A percentile compares a stretch with the other conserved stretches of the same genome.
phyloP scores from a whole-genome alignment of 2,329 filamentous ascomycete genomes.

The Gliomastix tumulicola region DNA sequence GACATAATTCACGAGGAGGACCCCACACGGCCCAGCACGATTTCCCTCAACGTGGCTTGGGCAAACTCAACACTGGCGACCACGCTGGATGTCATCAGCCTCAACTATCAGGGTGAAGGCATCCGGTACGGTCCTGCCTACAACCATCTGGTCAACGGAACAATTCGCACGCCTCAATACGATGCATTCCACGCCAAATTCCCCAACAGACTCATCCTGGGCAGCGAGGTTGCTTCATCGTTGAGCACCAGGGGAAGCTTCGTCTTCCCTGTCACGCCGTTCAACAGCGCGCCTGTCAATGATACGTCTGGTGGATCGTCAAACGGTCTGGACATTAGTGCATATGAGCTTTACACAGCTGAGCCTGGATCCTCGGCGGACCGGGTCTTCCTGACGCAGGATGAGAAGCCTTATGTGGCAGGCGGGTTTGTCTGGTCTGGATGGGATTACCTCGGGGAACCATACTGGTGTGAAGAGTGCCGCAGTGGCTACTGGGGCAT shows the following conservation, averaged over 20 bases:
- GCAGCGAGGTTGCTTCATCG: conserved; percentile 32
- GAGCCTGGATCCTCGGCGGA: conserved; percentile 40
- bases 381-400: conserved; percentile 42
- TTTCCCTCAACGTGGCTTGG: conserved; percentile 36
- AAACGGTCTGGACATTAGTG: conserved; percentile 22
- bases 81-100: conserved; percentile 35
- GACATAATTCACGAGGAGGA: conserved; percentile 39
- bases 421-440: conserved; percentile 47
- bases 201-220: conserved; percentile 38
- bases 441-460: conserved; percentile 41
- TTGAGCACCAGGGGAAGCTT: conserved; percentile 44
- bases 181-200: conserved; percentile 32
- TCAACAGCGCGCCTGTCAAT: conserved; percentile 26
- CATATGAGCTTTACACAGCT: conserved; percentile 43
- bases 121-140: conserved; percentile 19
- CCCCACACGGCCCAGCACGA: conserved; percentile 32
- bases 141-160: conserved; percentile 16
- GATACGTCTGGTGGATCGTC: conserved; percentile 6
- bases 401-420: conserved; percentile 38
- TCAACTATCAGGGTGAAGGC: conserved; percentile 51
- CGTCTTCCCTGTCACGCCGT: conserved; percentile 39
- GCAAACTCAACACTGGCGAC: conserved; percentile 28
- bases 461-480: conserved; percentile 35
- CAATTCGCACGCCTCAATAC: conserved; percentile 21
- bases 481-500: conserved; percentile 49